Conservation (phyloP, 2,329 filamentous ascomycete species). For the Epichloe elymi region DNA sequence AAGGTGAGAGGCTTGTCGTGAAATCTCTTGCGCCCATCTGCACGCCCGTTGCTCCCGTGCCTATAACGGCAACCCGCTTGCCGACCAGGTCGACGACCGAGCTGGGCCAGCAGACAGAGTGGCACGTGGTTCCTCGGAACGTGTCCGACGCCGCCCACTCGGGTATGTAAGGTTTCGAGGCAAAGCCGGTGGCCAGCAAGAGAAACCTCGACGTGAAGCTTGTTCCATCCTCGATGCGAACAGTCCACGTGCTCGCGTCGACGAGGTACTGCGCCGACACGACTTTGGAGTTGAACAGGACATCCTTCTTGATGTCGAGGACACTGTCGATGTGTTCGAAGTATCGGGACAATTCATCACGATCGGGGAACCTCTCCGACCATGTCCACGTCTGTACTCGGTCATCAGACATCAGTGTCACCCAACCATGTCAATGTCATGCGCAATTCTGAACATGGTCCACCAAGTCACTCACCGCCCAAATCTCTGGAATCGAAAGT, state of each 20-base stretch:
- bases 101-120: constrained; percentile 49
- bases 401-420: background rate
- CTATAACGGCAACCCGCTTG: constrained; percentile 49
- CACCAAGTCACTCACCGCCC: constrained; percentile 5
- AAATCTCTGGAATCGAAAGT: constrained; percentile 37
- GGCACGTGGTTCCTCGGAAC: constrained; percentile 46
- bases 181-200: constrained; percentile 40
- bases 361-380: constrained; percentile 37
- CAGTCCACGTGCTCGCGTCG: constrained; percentile 31
- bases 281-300: constrained; percentile 42
- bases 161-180: constrained; percentile 48
- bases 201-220: constrained; percentile 36
- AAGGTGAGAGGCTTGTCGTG: constrained; percentile 40
- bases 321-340: constrained; percentile 47
- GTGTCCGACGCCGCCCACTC: constrained; percentile 45
- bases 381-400: constrained; percentile 39
- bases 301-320: constrained; percentile 41
- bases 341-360: constrained; percentile 39
- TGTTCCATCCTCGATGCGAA: constrained; percentile 36
- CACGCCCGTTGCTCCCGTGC: constrained; percentile 51
- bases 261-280: constrained; percentile 38
- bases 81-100: constrained; percentile 39
- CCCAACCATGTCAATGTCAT: constrained; percentile 3
- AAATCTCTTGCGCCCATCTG: constrained; percentile 50
- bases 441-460: background rate